Conservation (phyloP, 345 rosid genomes). For the Euphorbia peplus region DNA sequence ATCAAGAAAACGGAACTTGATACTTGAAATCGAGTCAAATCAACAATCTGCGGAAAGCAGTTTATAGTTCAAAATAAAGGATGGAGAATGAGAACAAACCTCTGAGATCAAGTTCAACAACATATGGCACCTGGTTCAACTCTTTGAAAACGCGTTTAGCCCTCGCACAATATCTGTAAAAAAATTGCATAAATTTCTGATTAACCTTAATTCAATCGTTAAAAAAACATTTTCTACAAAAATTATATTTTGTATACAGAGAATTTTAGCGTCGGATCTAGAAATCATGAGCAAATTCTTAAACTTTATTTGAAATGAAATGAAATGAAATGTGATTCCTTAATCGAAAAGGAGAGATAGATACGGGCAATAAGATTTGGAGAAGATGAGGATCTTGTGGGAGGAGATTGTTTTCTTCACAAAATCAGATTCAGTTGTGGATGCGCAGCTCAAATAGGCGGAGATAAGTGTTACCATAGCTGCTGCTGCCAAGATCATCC, state of each 20-base stretch:
- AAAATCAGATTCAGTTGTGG: slow-evolving; percentile 42
- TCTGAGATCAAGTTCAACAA: slow-evolving; percentile 85
- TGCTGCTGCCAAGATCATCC: slow-evolving; percentile 9
- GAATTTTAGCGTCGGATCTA: not conserved
- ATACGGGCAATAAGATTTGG: slow-evolving; percentile 98
- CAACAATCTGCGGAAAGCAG: not conserved
- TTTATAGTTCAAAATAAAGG: not conserved
- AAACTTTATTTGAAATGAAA: not conserved
- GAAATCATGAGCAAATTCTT: not conserved
- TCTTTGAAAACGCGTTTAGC: slow-evolving; percentile 83
- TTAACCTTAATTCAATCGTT: not conserved
- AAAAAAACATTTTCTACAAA: not conserved
- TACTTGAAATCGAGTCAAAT: not conserved
- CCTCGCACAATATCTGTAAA: slow-evolving; percentile 68
- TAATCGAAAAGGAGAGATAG: not conserved
- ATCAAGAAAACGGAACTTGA: not conserved
- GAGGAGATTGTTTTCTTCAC: slow-evolving; percentile 73
- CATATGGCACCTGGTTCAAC: slow-evolving; percentile 61
- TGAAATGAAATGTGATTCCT: not conserved
- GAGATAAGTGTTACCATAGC: slow-evolving; percentile 5
- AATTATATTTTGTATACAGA: not conserved
- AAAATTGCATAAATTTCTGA: not conserved
- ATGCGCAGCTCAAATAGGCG: slow-evolving; percentile 16
- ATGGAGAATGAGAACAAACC: slow-evolving; percentile 39
- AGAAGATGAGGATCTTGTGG: slow-evolving; percentile 90